phyloP scores from a whole-genome alignment of 306 rosid species.

The Canavalia ensiformis region DNA sequence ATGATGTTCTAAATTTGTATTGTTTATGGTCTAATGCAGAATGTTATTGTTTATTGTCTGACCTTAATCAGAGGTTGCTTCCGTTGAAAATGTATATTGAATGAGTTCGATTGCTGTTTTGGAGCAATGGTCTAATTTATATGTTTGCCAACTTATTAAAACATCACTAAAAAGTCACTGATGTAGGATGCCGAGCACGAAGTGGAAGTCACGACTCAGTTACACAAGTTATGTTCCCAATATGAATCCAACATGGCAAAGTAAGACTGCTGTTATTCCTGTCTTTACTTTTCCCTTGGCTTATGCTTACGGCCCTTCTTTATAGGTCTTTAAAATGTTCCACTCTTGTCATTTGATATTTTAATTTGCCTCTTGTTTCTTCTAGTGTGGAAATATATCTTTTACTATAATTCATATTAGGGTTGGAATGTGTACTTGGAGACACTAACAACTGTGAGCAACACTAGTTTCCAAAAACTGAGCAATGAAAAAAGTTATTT shows the following conservation, averaged over 20 bases:
- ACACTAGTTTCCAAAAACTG: neutral
- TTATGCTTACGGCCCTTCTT: slow-evolving; percentile 10
- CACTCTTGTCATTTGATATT: slow-evolving; percentile 2
- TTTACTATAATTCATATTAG: slow-evolving; percentile 9
- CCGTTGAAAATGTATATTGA: slow-evolving; percentile 32
- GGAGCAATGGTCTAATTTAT: slow-evolving; percentile 32
- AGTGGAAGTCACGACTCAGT: slow-evolving; percentile 61
- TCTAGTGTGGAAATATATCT: slow-evolving; percentile 29
- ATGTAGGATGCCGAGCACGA: slow-evolving; percentile 77
- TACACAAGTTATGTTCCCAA: slow-evolving; percentile 77
- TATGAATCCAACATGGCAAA: slow-evolving; percentile 83
- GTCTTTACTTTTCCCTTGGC: neutral
- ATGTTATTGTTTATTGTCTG: slow-evolving; percentile 7
- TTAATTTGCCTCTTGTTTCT: slow-evolving; percentile 12
- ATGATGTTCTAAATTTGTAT: slow-evolving; percentile 4
- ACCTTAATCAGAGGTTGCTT: slow-evolving; percentile 10
- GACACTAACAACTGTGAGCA: neutral
- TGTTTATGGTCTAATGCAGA: neutral
- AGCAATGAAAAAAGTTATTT: neutral
- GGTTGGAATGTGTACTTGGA: slow-evolving; percentile 8
- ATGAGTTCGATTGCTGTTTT: slow-evolving; percentile 29
- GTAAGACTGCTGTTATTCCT: slow-evolving; percentile 61
- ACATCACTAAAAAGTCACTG: slow-evolving; percentile 40
- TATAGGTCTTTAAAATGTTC: slow-evolving; percentile 1
- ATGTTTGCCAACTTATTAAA: slow-evolving; percentile 23